Base-by-base conservation (phyloP, 345 rosid genomes). In the Anacardium occidentale region DNA sequence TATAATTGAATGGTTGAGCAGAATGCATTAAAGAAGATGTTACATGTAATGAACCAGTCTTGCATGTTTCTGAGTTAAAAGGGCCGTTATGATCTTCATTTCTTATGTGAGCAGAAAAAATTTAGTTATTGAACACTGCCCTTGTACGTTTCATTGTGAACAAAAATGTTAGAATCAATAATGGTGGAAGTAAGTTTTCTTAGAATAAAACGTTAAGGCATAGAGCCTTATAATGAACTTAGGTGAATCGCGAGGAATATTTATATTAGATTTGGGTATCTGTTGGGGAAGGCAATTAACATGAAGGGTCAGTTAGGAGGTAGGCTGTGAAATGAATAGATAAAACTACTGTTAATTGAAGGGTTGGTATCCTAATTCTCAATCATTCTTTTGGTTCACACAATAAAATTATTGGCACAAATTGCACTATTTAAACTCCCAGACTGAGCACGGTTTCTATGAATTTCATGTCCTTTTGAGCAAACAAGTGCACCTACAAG, bases 291-390 rank as follows among this genome's bases (percentile, higher is more conserved):
- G 87, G 79, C 90, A 80, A 79, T 88, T 79, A 66, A 82, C 90
- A 83, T 85, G 93, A 88, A 15, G 78, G 67, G 62, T 80, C 88
- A 69, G 96, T 78, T 90, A 76, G 80, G 77, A 79, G 75, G 83
- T 90, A 80, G 91, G 96, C 83, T 77, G 83, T 69, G 78, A 45
- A 54, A 85, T 65, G 72, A 52, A 70, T 59, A 34, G 44, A 69
- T 51, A 59, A 66, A 68, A 73, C 44, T 74, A 75, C 12, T 73
- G 67, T 66, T 74, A 79, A 79, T 76, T 78, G 74, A 10, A 69
- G 79, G 75, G 76, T 86, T 82, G 91, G 84, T 87, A 54, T 89
- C 91, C 98, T 91, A 90, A 88, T 74, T 81, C 44, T 69, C 75
- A 76, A 81, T 89, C 96, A 86, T 86, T 83, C 96, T 83, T 87